Evolutionary conservation across 768 basidiomycete genomes (phyloP), one percentile per base, ranked within the genome.

Genomic region (Lanmaoa rubissima): DNA sequence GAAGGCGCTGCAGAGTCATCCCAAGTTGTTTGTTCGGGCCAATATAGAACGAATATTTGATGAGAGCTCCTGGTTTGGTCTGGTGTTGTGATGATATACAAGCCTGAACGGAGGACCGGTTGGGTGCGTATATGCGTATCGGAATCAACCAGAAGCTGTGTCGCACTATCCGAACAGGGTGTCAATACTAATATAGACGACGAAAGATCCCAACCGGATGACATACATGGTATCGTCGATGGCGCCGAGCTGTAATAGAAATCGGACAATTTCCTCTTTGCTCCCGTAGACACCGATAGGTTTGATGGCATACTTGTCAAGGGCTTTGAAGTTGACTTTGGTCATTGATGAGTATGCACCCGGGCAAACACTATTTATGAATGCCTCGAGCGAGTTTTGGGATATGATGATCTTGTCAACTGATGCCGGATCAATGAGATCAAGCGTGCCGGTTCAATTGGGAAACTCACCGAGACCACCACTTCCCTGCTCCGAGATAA

Each of bases 361-460:
- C 0, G 84, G 82, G 40, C 62, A 73, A 10, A 84, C 45, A 17
- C 63, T 64, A 50, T 85, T 81, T 61, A 82, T 76, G 49, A 86
- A 78, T 2, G 70, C 58, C 56, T 72, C 69, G 13, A 86, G 69
- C 2, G 81, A 78, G 3, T 76, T 69, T 64, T 84, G 82, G 2
- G 74, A 73, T 31, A 87, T 86, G 65, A 86, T 79, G 34, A 86
- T 78, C 63, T 87, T 86, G 61, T 85, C 83, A 38, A 84, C 84
- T 84, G 57, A 50, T 48, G 17, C 31, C n/a, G 46, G 10, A 50
- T n/a, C 17, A 24, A 49, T 14, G 1, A 35, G 11, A 39, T 32
- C 10, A 36, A 16, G 6, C 5, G n/a, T 2, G 21, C 8, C 5
- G 1, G 31, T 9, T 13, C 12, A 4, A 48, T 6, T 21, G 12